Conservation (phyloP, 768 basidiomycete species). For the Atractiella rhizophila region DNA sequence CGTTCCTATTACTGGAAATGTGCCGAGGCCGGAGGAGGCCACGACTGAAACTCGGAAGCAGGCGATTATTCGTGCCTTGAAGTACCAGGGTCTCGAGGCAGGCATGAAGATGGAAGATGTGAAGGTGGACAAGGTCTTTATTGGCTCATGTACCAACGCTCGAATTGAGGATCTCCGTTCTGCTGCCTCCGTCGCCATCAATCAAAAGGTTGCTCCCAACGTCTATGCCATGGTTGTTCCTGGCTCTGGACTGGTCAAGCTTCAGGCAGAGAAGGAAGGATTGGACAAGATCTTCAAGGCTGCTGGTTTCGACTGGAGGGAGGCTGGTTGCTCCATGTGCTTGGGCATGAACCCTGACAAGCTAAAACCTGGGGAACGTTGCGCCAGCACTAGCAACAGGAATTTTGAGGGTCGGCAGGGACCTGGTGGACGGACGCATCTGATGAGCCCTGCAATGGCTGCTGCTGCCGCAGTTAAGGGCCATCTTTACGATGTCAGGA, state of each 20-base stretch:
- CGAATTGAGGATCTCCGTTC: conserved; percentile 79
- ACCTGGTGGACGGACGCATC: conserved; percentile 64
- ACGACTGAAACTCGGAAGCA: conserved; percentile 38
- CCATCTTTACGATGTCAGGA: conserved; percentile 58
- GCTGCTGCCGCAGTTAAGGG: conserved; percentile 71
- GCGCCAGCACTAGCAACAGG: conserved; percentile 74
- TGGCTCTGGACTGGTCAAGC: conserved; percentile 68
- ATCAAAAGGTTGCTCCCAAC: conserved; percentile 44
- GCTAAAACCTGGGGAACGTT: conserved; percentile 49
- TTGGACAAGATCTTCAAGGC: conserved; percentile 63
- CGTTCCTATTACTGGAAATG: conserved; percentile 50
- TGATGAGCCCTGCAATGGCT: conserved; percentile 77
- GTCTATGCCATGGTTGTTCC: conserved; percentile 78
- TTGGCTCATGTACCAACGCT: conserved; percentile 83
- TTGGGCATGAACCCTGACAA: conserved; percentile 90
- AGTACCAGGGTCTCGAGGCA: conserved; percentile 64
- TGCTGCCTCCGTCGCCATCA: conserved; percentile 47
- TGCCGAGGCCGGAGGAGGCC: conserved; percentile 49
- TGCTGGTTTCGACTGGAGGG: conserved; percentile 83
- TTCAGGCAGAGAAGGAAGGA: conserved; percentile 73
- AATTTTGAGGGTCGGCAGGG: conserved; percentile 80
- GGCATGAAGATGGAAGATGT: conserved; percentile 58
- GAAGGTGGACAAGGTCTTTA: conserved; percentile 64
- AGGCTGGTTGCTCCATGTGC: conserved; percentile 91
- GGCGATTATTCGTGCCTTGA: conserved; percentile 46